Percentiles rank a stretch among this genome's conserved stretches.
Conservation (phyloP, 2,329 filamentous ascomycete genomes). For the Hymenoscyphus fructigenus region DNA sequence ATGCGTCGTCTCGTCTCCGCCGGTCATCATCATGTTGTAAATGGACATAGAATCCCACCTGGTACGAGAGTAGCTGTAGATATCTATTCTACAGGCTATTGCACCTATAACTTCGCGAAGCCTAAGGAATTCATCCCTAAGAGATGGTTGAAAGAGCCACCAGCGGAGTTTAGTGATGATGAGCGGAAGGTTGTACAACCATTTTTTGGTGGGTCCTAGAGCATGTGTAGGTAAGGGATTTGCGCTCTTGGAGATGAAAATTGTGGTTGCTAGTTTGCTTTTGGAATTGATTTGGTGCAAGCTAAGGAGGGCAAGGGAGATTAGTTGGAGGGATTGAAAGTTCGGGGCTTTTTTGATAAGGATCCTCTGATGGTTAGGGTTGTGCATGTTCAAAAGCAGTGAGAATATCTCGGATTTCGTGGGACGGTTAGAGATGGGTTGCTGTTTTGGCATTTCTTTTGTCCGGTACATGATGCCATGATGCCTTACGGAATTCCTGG, state of each 20-base stretch:
- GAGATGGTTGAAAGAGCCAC: slow-evolving; percentile 26
- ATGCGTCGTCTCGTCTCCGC: slow-evolving; percentile 18
- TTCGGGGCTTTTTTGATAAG: slow-evolving; percentile 12
- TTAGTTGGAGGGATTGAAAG: slow-evolving; percentile 7
- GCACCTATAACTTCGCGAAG: slow-evolving; percentile 19
- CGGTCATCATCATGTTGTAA: slow-evolving; percentile 8
- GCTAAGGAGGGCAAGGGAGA: not conserved
- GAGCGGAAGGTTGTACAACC: slow-evolving; percentile 36
- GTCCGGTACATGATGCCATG: not conserved
- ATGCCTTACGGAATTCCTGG: not conserved
- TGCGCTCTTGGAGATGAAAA: slow-evolving; percentile 9
- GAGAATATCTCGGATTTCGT: not conserved
- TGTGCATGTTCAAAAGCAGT: not conserved
- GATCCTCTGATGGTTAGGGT: slow-evolving; percentile 7
- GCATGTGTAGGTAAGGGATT: slow-evolving; percentile 15
- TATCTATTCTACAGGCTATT: slow-evolving; percentile 34
- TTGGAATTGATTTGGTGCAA: slow-evolving; percentile 16
- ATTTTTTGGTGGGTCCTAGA: slow-evolving; percentile 5
- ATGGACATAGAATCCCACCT: slow-evolving; percentile 19
- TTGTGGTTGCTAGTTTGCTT: slow-evolving; percentile 11
- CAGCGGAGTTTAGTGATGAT: slow-evolving; percentile 33
- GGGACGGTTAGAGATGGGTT: not conserved
- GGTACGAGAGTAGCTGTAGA: slow-evolving; percentile 21
- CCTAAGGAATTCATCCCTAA: slow-evolving; percentile 26
- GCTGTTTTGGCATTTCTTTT: not conserved